A percentile compares a stretch with the other conserved stretches of the same genome.
These are phyloP conservation scores for Podaxis sp. DNA, from an alignment of 768 basidiomycete species.

Conservation along the genomic window DNA sequence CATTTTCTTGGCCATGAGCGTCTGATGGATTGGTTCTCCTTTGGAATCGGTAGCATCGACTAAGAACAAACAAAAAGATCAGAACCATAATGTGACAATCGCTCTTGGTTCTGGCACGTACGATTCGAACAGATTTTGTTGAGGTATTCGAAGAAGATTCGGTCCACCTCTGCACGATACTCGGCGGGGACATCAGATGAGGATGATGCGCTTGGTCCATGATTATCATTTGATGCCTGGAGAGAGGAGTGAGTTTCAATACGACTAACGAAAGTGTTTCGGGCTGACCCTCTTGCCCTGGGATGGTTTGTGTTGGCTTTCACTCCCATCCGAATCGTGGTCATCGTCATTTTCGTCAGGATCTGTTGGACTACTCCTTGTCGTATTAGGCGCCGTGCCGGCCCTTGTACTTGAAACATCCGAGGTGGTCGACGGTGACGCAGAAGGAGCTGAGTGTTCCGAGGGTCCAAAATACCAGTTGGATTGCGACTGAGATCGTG, in stretches of 20 bases:
- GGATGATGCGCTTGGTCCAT: conserved; percentile 21
- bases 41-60: conserved; percentile 93
- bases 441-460: conserved; percentile 21
- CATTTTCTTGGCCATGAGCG: conserved; percentile 99
- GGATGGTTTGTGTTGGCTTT: conserved; percentile 13
- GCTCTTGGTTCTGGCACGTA: conserved; percentile 38
- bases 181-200: conserved; percentile 71
- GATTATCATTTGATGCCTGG: conserved; percentile 30
- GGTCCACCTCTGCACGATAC: conserved; percentile 79
- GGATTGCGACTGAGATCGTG: conserved; percentile 11
- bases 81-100: conserved; percentile 18
- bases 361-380: conserved; percentile 41
- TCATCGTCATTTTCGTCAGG: conserved; percentile 51
- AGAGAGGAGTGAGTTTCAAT: neutral
- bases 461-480: conserved; percentile 20
- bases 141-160: conserved; percentile 88
- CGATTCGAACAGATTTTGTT: conserved; percentile 87
- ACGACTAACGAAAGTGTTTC: neutral
- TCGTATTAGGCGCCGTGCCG: conserved; percentile 26
- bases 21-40: conserved; percentile 96
- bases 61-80: conserved; percentile 29
- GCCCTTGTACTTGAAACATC: conserved; percentile 22
- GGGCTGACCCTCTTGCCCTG: neutral
- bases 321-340: conserved; percentile 35
- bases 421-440: conserved; percentile 27